Conservation (phyloP, 345 rosid genomes). For the Moringa oleifera region DNA sequence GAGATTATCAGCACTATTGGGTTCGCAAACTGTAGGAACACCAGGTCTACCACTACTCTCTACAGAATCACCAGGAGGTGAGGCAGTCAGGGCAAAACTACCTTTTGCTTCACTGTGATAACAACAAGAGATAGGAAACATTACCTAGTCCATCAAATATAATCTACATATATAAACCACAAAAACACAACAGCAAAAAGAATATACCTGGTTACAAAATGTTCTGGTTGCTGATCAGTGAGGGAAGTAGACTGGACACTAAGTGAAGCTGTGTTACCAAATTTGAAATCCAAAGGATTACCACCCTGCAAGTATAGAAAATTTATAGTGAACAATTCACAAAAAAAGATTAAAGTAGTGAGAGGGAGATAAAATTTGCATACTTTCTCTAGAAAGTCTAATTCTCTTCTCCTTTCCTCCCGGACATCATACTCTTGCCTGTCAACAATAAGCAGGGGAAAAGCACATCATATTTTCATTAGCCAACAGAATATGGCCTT, state of each 20-base stretch:
- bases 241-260: slow-evolving; percentile 96
- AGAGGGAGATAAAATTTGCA: slow-evolving; percentile 21
- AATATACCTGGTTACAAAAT: slow-evolving; percentile 74
- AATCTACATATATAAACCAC: slow-evolving; percentile 9
- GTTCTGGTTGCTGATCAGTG: slow-evolving; percentile 73
- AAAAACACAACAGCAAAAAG: slow-evolving; percentile 12
- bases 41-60: slow-evolving; percentile 96
- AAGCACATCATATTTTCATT: background rate
- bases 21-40: slow-evolving; percentile 65
- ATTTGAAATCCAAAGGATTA: slow-evolving; percentile 95
- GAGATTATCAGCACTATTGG: slow-evolving; percentile 84
- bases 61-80: slow-evolving; percentile 92
- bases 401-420: slow-evolving; percentile 89
- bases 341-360: slow-evolving; percentile 15
- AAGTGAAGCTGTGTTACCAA: slow-evolving; percentile 62
- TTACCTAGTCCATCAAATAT: slow-evolving; percentile 20
- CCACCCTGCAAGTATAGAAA: slow-evolving; percentile 69
- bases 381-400: slow-evolving; percentile 99
- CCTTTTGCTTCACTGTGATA: slow-evolving; percentile 85
- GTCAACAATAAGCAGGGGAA: slow-evolving; percentile 27
- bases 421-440: slow-evolving; percentile 99
- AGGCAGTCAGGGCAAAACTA: slow-evolving; percentile 87
- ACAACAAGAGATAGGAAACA: slow-evolving; percentile 18
- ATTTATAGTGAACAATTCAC: slow-evolving; percentile 10
- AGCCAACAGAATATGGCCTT: background rate